Percentiles rank a stretch among this genome's conserved stretches.
These are phyloP conservation scores for Didymella segeticola DNA, from an alignment of 2,329 filamentous ascomycete genomes.

Conservation along the genomic window DNA sequence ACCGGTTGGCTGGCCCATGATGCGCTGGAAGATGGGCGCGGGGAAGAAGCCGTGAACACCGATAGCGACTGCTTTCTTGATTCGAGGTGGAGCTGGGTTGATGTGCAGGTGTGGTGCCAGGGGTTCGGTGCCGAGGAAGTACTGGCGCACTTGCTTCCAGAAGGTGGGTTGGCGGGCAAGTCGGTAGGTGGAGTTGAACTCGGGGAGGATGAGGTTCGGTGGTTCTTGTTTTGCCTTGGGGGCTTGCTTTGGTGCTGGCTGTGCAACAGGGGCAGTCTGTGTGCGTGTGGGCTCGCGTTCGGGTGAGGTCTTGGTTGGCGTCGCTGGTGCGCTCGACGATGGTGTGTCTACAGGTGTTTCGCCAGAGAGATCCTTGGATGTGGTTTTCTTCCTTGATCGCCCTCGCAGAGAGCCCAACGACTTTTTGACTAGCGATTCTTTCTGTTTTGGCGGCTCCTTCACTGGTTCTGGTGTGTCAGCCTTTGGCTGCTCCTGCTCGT, in stretches of 20 bases:
- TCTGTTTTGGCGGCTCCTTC: conserved; percentile 20
- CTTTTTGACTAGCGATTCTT: conserved; percentile 33
- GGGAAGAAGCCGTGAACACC: conserved; percentile 96
- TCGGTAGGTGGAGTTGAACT: conserved; percentile 72
- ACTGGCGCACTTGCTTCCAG: conserved; percentile 52
- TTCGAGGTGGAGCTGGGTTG: conserved; percentile 70
- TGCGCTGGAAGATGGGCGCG: conserved; percentile 81
- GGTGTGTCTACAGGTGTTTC: conserved; percentile 27
- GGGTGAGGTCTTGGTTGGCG: conserved; percentile 39
- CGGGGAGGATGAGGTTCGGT: conserved; percentile 72
- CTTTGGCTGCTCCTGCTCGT: conserved; percentile 49
- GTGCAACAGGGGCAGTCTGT: conserved; percentile 36
- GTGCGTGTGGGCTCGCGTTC: conserved; percentile 34
- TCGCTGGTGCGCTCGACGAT: conserved; percentile 48
- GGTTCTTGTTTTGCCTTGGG: conserved; percentile 44
- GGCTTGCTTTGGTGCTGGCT: conserved; percentile 33
- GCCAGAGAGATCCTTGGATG: conserved; percentile 29
- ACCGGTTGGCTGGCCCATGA: conserved; percentile 93
- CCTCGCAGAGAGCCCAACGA: conserved; percentile 44
- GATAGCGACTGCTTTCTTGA: conserved; percentile 88
- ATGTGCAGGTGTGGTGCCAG: conserved; percentile 73
- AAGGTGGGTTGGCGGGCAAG: conserved; percentile 53
- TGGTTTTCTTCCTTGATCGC: conserved; percentile 34
- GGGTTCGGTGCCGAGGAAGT: conserved; percentile 57
- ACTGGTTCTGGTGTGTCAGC: conserved; percentile 27